Percentiles rank a stretch among this genome's conserved stretches.
phyloP scores from a whole-genome alignment of 495 filamentous ascomycete species.

The Aspergillus bertholletiae region DNA sequence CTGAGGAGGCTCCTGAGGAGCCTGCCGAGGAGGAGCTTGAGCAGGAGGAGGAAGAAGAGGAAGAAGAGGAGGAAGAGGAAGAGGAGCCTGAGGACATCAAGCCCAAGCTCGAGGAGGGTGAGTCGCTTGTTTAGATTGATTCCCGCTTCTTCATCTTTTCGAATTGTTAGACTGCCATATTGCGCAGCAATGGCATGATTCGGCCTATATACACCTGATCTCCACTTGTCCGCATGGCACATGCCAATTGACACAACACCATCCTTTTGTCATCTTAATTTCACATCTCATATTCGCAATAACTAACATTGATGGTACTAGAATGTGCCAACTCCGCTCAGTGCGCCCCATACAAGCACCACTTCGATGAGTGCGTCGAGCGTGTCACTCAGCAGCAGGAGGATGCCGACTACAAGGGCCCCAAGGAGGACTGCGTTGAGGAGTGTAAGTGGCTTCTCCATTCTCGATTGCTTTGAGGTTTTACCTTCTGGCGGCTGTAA shows the following conservation, averaged over 20 bases:
- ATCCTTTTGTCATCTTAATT: background rate
- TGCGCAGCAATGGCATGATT: background rate
- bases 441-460: conserved; percentile 71
- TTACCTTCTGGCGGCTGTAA: background rate
- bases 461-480: background rate
- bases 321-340: conserved; percentile 82
- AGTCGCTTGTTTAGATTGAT: conserved; percentile 32
- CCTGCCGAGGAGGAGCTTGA: conserved; percentile 41
- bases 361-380: conserved; percentile 96
- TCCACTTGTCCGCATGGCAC: conserved; percentile 1
- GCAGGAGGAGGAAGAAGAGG: conserved; percentile 51
- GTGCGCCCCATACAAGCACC: conserved; percentile 88
- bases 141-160: conserved; percentile 2
- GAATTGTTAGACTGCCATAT: background rate
- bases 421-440: conserved; percentile 94
- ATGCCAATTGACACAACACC: conserved; percentile 6
- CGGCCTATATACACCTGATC: background rate
- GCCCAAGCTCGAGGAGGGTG: conserved; percentile 87
- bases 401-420: conserved; percentile 56
- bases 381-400: conserved; percentile 76
- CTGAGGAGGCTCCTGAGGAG: conserved; percentile 44
- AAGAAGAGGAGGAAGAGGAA: conserved; percentile 86
- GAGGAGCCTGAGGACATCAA: conserved; percentile 86
- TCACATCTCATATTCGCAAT: background rate
- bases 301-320: conserved; percentile 33